These are phyloP conservation scores for Microsporum ferrugineum DNA, from an alignment of 2,329 filamentous ascomycete genomes.

Conservation along the genomic window DNA sequence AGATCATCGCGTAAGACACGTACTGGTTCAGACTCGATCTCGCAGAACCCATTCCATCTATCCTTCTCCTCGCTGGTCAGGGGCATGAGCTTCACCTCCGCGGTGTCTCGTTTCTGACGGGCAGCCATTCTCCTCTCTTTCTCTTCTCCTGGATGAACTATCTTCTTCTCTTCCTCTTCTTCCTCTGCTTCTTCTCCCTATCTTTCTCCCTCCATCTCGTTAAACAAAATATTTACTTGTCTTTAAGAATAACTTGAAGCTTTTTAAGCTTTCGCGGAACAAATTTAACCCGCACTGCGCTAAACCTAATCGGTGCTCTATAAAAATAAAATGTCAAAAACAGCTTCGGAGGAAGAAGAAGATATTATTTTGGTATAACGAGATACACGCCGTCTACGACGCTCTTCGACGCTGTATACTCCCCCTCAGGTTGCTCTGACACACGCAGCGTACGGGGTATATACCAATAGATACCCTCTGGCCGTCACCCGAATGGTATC, in stretches of 20 bases:
- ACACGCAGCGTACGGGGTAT: neutral
- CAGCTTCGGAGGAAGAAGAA: neutral
- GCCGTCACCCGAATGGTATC: neutral
- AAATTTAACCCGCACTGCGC: neutral
- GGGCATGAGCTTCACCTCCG: neutral
- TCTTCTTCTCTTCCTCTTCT: neutral
- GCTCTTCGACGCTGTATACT: neutral
- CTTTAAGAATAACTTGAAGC: neutral
- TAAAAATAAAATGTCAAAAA: neutral
- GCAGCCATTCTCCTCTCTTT: slow-evolving; percentile 19
- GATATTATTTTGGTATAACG: neutral
- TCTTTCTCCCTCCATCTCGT: neutral
- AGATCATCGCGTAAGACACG: slow-evolving; percentile 20
- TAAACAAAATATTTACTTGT: neutral
- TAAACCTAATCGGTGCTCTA: neutral
- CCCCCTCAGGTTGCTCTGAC: no score
- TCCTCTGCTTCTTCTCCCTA: neutral
- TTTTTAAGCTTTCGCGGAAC: neutral
- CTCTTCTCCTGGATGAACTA: neutral
- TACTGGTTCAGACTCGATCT: slow-evolving; percentile 84
- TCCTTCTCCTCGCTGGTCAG: neutral
- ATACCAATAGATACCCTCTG: neutral
- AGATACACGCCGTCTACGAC: neutral
- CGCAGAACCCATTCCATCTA: slow-evolving; percentile 41
- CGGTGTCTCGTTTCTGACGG: slow-evolving; percentile 18